phyloP scores from a whole-genome alignment of 305 asterid genomes.

The Fraxinus angustifolia region DNA sequence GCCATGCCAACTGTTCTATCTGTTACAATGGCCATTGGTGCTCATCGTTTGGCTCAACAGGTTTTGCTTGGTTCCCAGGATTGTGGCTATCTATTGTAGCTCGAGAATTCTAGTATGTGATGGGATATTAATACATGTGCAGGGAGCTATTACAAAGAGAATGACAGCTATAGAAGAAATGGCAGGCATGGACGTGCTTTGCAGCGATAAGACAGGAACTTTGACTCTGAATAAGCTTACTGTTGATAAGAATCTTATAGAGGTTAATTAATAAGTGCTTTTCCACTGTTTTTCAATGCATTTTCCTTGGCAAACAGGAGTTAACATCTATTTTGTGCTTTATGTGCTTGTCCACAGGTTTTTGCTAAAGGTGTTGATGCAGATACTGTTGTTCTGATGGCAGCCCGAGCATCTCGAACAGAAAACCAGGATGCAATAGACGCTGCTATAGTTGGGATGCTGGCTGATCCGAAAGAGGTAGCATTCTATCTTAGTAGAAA shows the following conservation, averaged over 20 bases:
- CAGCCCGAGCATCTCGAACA: slow-evolving; percentile 91
- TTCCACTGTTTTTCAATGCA: not conserved
- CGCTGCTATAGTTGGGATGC: slow-evolving; percentile 89
- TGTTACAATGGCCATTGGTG: slow-evolving; percentile 97
- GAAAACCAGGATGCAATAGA: slow-evolving; percentile 99
- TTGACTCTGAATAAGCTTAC: slow-evolving; percentile 87
- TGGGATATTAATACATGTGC: not conserved
- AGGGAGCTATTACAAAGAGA: slow-evolving; percentile 99
- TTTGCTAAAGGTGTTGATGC: slow-evolving; percentile 83
- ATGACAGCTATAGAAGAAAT: slow-evolving; percentile 99
- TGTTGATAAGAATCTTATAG: slow-evolving; percentile 88
- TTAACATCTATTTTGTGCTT: not conserved
- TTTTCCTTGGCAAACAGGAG: slow-evolving; percentile 1
- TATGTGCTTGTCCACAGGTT: slow-evolving; percentile 42
- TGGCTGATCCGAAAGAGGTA: slow-evolving; percentile 99
- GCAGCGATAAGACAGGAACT: slow-evolving; percentile 95
- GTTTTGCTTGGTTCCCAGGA: slow-evolving; percentile 35
- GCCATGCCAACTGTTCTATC: slow-evolving; percentile 99
- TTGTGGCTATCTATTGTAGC: slow-evolving; percentile 8
- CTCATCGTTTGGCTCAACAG: slow-evolving; percentile 98
- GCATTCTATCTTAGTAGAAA: not conserved
- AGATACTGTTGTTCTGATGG: slow-evolving; percentile 93
- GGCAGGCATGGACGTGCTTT: slow-evolving; percentile 99
- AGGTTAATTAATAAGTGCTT: slow-evolving; percentile 38
- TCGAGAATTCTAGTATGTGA: slow-evolving; percentile 14